phyloP scores from a whole-genome alignment of 805 yeast species.

The Candida hungchunana region DNA sequence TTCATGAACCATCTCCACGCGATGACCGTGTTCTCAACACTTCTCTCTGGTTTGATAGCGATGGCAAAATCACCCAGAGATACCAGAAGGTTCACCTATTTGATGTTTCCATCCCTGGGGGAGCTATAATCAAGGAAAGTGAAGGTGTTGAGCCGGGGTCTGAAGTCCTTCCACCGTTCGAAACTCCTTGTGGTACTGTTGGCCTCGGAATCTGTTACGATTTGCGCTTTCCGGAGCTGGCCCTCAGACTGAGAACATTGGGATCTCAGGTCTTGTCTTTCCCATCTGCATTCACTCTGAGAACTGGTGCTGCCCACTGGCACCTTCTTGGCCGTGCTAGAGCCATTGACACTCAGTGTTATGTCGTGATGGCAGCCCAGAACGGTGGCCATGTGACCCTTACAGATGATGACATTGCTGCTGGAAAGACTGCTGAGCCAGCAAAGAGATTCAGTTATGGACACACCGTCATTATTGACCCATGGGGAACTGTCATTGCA shows the following conservation, averaged over 20 bases:
- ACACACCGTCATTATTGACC: slow-evolving; percentile 80
- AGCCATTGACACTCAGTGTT: slow-evolving; percentile 86
- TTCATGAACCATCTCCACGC: slow-evolving; percentile 69
- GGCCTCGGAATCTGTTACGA: slow-evolving; percentile 84
- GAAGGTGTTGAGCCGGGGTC: slow-evolving; percentile 79
- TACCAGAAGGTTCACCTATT: slow-evolving; percentile 88
- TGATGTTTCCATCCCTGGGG: slow-evolving; percentile 68
- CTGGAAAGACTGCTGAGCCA: slow-evolving; percentile 23
- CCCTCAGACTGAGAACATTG: slow-evolving; percentile 52
- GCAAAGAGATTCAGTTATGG: slow-evolving; percentile 71
- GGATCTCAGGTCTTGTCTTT: slow-evolving; percentile 79
- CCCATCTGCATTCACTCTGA: slow-evolving; percentile 91
- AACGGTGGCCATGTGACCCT: slow-evolving; percentile 54
- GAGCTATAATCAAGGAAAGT: slow-evolving; percentile 71
- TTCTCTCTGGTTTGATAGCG: slow-evolving; percentile 60
- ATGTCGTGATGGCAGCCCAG: slow-evolving; percentile 86
- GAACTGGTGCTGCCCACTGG: slow-evolving; percentile 94
- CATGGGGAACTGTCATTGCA: slow-evolving; percentile 81
- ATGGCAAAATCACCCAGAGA: slow-evolving; percentile 60
- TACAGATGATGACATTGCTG: slow-evolving; percentile 32
- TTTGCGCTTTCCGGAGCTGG: slow-evolving; percentile 80
- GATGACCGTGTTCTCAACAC: slow-evolving; percentile 59
- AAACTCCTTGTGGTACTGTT: slow-evolving; percentile 55
- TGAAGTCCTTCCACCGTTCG: slow-evolving; percentile 47
- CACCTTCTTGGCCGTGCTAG: slow-evolving; percentile 70